Evolutionary conservation across 306 rosid genomes (phyloP).

Genomic region (Glycine tomentella): DNA sequence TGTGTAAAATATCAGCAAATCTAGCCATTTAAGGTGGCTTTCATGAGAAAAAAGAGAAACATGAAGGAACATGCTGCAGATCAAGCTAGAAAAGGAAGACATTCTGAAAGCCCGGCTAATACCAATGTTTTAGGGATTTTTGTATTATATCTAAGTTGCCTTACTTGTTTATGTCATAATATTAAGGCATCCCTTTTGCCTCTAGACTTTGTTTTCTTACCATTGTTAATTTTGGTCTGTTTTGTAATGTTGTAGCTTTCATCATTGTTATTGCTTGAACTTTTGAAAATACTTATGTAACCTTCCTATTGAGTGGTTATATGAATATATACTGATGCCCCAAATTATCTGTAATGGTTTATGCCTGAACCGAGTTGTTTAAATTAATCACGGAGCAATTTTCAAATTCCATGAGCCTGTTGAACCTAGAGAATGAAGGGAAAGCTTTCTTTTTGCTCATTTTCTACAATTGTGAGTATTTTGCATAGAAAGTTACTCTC

Average conservation of each 20-base stretch:
- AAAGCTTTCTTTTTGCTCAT: not conserved
- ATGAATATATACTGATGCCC: not conserved
- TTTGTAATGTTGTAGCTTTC: constrained; percentile 43
- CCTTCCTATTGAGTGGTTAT: constrained; percentile 39
- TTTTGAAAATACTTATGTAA: constrained; percentile 19
- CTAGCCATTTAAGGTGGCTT: constrained; percentile 34
- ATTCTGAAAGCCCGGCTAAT: constrained; percentile 17
- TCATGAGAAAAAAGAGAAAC: constrained; percentile 2
- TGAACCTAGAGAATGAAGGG: constrained; percentile 11
- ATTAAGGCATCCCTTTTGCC: constrained; percentile 33
- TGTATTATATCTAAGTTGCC: constrained; percentile 38
- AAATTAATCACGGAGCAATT: constrained; percentile 7
- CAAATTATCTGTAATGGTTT: not conserved
- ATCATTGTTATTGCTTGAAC: constrained; percentile 32
- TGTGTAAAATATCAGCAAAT: constrained; percentile 32
- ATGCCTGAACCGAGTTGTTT: not conserved
- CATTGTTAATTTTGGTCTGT: constrained; percentile 33
- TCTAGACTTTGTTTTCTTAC: constrained; percentile 17
- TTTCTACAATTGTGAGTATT: constrained; percentile 1
- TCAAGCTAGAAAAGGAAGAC: constrained; percentile 34
- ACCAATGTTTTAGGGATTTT: constrained; percentile 33
- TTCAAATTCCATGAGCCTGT: constrained; percentile 12
- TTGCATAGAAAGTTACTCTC: not conserved
- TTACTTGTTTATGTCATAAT: constrained; percentile 42
- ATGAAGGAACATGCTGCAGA: constrained; percentile 8